Base-by-base conservation (phyloP, 1,284 basidiomycete genomes). In the Tilletia horrida region DNA sequence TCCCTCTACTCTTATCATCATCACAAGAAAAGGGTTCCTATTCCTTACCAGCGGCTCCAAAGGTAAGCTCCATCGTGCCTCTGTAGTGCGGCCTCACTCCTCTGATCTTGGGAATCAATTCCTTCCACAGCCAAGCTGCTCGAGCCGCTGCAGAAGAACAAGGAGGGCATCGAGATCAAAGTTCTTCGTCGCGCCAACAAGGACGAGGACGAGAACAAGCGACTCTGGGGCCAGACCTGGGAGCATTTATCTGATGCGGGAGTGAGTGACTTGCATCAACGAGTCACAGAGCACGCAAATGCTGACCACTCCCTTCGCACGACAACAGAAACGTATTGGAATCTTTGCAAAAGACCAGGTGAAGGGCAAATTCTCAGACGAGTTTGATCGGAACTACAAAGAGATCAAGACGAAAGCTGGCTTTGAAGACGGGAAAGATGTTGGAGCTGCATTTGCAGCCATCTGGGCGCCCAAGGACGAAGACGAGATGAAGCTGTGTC, bases 21-120 rank as follows among this genome's bases (percentile, higher is more conserved):
- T 97, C 74, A 86, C 89, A 73, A 74, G 76, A 14, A 88, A 89
- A 75, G 85, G 88, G 65, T 83, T 97, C 35, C 86, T 85, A 35
- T 90, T 97, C 67, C 84, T 97, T 48, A 93, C 91, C 73, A 95
- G 92, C 23, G 87, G 90, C 2, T 90, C 90, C 40, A 97, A 97
- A 87, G 91, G 93, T 93, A 42, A 66, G 83, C 65, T 21, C 35
- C 11, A 16, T 57, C 29, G n/a, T 16, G 9, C 27, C 14, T 42
- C 27, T 55, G 2, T 3, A 1, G 45, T 52, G n/a, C 21, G 11
- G 27, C 21, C 1, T n/a, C 23, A 4, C 11, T 4, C 14, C 1
- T 52, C 21, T 27, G 6, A 21, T 63, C 25, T 29, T 13, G 1
- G 25, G n/a, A 16, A 23, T 29, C n/a, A n/a, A n/a, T n/a, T n/a